Conservation (phyloP, 1,139 yeast species). For the Diutina ranongensis region DNA sequence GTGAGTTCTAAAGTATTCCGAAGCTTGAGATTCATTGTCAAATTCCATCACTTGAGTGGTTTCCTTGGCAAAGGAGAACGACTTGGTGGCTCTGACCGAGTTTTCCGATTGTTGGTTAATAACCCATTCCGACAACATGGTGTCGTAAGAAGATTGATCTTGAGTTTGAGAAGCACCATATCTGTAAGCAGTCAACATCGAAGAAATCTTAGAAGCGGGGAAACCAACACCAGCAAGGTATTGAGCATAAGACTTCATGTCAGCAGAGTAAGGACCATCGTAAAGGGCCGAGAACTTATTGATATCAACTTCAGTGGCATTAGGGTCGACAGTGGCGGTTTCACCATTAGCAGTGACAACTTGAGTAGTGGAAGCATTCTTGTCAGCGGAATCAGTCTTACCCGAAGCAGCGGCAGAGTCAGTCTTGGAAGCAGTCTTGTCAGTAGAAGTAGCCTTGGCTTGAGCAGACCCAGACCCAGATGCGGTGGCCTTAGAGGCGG, state of each 20-base stretch:
- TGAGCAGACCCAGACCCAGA: neutral
- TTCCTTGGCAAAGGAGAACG: conserved; percentile 1
- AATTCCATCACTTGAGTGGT: neutral
- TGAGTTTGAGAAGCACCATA: conserved; percentile 3
- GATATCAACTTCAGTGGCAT: conserved; percentile 1
- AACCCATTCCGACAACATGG: conserved; percentile 5
- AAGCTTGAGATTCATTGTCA: neutral
- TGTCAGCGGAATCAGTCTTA: neutral
- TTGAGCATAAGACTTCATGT: neutral
- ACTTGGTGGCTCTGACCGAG: conserved; percentile 5
- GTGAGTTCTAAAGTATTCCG: conserved; percentile 4
- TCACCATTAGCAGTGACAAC: neutral
- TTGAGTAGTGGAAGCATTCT: neutral
- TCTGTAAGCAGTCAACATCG: conserved; percentile 5
- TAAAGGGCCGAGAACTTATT: conserved; percentile 3
- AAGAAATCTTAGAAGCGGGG: conserved; percentile 1
- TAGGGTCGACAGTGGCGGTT: conserved; percentile 1
- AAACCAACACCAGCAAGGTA: conserved; percentile 3
- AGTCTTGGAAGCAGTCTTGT: neutral
- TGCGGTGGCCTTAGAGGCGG: neutral
- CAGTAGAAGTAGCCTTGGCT: neutral
- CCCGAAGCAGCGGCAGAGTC: neutral
- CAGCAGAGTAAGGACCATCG: conserved; percentile 5
- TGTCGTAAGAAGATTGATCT: conserved; percentile 5
- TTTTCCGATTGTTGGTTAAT: neutral